Percentiles rank a stretch among this genome's conserved stretches.
Evolutionary conservation across 371 early-diverging fungal species (phyloP).

Genomic region (Thermomucor indicae-seudaticae): DNA sequence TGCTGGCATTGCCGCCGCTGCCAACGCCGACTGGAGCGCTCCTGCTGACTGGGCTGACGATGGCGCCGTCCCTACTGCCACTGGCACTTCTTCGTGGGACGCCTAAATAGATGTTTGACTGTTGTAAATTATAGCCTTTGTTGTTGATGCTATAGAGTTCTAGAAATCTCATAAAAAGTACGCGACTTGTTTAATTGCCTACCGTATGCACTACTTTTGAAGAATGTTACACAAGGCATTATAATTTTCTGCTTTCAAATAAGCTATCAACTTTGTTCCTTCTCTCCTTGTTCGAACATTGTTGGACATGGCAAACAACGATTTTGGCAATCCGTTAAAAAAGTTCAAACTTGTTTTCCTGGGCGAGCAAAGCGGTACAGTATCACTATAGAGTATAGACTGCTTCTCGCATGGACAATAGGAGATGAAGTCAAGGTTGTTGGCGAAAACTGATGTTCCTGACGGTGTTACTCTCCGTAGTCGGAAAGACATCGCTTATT

Average conservation of each 20-base stretch:
- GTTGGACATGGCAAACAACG: constrained; percentile 26
- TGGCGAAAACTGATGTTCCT: too few relatives aligned
- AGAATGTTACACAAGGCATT: too few relatives aligned
- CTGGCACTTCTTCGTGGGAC: constrained; percentile 28
- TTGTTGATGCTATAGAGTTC: too few relatives aligned
- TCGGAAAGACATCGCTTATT: constrained; percentile 99
- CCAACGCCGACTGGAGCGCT: constrained; percentile 15
- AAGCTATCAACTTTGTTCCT: constrained; percentile 2
- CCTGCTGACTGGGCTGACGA: constrained; percentile 34
- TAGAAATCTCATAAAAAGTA: too few relatives aligned
- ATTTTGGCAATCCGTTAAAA: constrained; percentile 62
- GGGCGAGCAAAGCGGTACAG: constrained; percentile 94
- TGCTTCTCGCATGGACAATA: too few relatives aligned
- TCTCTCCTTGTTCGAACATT: constrained; percentile 7
- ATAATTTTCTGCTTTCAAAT: too few relatives aligned
- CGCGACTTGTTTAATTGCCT: too few relatives aligned
- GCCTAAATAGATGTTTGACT: too few relatives aligned
- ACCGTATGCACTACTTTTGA: background rate
- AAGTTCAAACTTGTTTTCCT: constrained; percentile 94
- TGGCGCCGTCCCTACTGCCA: constrained; percentile 15
- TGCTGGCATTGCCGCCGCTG: constrained; percentile 20
- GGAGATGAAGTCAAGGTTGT: too few relatives aligned
- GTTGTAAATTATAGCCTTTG: too few relatives aligned
- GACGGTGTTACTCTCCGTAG: constrained; percentile 35
- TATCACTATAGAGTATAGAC: background rate